Base-by-base conservation (phyloP, 2,329 filamentous ascomycete genomes). In the Macrophomina tecta region DNA sequence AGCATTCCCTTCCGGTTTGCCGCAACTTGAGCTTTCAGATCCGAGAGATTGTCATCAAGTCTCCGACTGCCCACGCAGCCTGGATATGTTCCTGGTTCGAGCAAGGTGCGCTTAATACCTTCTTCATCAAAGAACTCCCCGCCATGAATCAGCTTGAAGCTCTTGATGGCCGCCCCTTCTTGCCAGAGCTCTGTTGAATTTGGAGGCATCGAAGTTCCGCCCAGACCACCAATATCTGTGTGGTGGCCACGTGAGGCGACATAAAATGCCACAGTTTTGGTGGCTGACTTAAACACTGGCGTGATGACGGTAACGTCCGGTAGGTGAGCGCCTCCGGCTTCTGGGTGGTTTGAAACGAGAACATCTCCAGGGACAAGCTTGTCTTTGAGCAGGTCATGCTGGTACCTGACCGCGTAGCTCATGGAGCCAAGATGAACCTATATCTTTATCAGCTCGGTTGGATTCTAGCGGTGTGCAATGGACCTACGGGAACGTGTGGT, bases 141-240 rank as follows among this genome's bases (percentile, higher is more conserved):
- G 5, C 75, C 69, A 2, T 71, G 69, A 4, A 80, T 73, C 0
- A 80, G 67, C 23, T 69, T 80, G 67, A 81, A 79, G 1, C 80
- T 79, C 65, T 82, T 78, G 16, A 84, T 82, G 0, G 79, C 78
- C 0, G 82, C 82, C 8, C 82, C 82, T 69, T 84, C 82, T 69
- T 84, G 79, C 75, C 78, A 82, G 1, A 84, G 72, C 58, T 82
- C 80, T 0, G 78, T 82, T 3, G 80, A 82, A 23, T 81, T 82
- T 2, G 77, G 77, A 76, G 77, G 78, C 0, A 74, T 74, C 0
- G 74, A 72, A 1, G 70, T 67, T 3, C 64, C 64, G 0, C 93
- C 82, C 4, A 77, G 70, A 23, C 74, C 74, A 16, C 74, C 74
- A 34, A 76, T 75, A 28, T 76, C 74, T 5, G 68, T 69, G 45